phyloP scores from a whole-genome alignment of 805 yeast genomes.

The Saccharomycopsis selenospora region DNA sequence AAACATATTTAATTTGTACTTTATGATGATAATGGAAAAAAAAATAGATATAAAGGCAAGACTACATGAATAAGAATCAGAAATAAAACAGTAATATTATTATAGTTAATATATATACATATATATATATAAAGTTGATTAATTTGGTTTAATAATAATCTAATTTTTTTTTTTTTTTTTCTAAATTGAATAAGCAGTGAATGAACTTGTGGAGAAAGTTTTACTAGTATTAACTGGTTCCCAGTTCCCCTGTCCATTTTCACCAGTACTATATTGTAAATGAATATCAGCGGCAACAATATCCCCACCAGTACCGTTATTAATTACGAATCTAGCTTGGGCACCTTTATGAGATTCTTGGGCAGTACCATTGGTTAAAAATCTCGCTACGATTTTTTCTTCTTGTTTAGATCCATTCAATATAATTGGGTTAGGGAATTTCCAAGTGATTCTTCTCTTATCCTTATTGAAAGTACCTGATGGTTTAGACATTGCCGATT shows the following conservation, averaged over 20 bases:
- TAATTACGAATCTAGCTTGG: conserved; percentile 54
- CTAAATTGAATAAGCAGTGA: conserved; percentile 11
- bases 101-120: not conserved
- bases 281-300: conserved; percentile 37
- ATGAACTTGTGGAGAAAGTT: conserved; percentile 14
- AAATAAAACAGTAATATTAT: not conserved
- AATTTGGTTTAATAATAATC: not conserved
- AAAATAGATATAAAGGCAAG: conserved; percentile 1
- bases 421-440: conserved; percentile 40
- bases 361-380: conserved; percentile 66
- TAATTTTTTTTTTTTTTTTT: not conserved
- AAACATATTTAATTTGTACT: no score
- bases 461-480: conserved; percentile 87
- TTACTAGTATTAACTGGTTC: conserved; percentile 12
- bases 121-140: not conserved
- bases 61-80: not conserved
- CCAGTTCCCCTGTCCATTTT: conserved; percentile 10
- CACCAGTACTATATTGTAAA: conserved; percentile 28
- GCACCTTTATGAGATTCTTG: conserved; percentile 71
- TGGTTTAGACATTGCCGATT: conserved; percentile 82
- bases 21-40: not conserved
- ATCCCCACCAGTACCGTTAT: conserved; percentile 36
- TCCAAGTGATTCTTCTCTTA: conserved; percentile 82
- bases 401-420: conserved; percentile 36
- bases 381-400: conserved; percentile 77